Evolutionary conservation across 306 rosid genomes (phyloP), one percentile per base, ranked within the genome.

Genomic region (Begonia peltatifolia): DNA sequence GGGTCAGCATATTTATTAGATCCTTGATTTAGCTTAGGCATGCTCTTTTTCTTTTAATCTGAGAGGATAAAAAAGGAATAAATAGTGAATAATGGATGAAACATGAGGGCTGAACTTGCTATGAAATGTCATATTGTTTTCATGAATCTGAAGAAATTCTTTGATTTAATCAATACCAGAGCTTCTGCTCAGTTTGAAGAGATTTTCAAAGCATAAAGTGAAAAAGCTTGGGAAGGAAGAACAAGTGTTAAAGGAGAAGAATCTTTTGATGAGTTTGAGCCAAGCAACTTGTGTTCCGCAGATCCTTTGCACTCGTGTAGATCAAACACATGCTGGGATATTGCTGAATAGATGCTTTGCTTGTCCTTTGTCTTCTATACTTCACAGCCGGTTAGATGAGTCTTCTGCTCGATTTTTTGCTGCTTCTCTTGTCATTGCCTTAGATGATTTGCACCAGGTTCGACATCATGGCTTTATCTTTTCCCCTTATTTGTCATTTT

Each of bases 401-500:
- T 60, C 71, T 48, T 74, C 94, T 11, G 81, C 84, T 12, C 77
- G 52, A 49, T 90, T 76, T 69, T 76, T 68, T 41, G 94, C 88
- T 38, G 96, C 96, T 67, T 76, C 77, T 65, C 75, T 86, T 61
- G 75, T 90, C 56, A 58, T 62, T 36, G 88, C 88, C 58, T 74
- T 90, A 42, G 93, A 73, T 66, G 82, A 77, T 74, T 68, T 90
- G 68, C 96, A 90, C 76, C 75, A 83, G 99, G 99, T 90, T 65
- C 68, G 57, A 6, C 54, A 38, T 53, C 68, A 43, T 38, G 55
- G 61, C 64, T 49, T 23, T 46, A 59, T 47, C 63, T 47, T 18
- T 9, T 38, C 53, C n/a, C 38, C 9, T 30, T 30, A 30, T 30
- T 30, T 25, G 35, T 25, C 18, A 17, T 17, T 17, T 0, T 17